Conservation (phyloP, 148 eudicot genomes). For the Nepenthes gracilis region DNA sequence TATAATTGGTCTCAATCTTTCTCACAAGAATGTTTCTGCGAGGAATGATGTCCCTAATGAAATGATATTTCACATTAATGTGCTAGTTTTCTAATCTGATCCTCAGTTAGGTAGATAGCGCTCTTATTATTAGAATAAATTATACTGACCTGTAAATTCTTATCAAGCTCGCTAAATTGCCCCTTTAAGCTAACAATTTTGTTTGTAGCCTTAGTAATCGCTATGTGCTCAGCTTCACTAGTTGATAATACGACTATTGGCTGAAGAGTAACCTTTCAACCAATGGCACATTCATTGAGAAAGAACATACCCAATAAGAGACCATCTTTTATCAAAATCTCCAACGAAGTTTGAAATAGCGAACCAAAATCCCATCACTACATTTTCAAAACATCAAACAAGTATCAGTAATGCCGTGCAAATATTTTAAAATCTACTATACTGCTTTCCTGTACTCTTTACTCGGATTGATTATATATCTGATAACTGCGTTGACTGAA, state of each 20-base stretch:
- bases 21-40: too few species aligned
- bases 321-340: neutral
- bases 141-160: too few species aligned
- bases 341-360: neutral
- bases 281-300: neutral
- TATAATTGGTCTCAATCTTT: too few species aligned
- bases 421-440: neutral
- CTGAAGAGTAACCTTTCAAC: neutral
- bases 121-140: too few species aligned
- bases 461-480: neutral
- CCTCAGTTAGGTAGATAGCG: too few species aligned
- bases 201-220: neutral
- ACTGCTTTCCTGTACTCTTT: slow-evolving; percentile 1
- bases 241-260: neutral
- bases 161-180: neutral
- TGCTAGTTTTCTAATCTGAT: too few species aligned
- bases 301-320: neutral
- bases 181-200: neutral
- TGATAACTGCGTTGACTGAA: neutral
- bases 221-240: neutral
- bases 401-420: neutral
- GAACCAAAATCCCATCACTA: neutral
- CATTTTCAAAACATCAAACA: neutral
- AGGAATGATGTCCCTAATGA: too few species aligned
- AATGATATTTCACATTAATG: too few species aligned